phyloP scores from a whole-genome alignment of 2,329 filamentous ascomycete genomes.

The Hymenoscyphus fraxineus region DNA sequence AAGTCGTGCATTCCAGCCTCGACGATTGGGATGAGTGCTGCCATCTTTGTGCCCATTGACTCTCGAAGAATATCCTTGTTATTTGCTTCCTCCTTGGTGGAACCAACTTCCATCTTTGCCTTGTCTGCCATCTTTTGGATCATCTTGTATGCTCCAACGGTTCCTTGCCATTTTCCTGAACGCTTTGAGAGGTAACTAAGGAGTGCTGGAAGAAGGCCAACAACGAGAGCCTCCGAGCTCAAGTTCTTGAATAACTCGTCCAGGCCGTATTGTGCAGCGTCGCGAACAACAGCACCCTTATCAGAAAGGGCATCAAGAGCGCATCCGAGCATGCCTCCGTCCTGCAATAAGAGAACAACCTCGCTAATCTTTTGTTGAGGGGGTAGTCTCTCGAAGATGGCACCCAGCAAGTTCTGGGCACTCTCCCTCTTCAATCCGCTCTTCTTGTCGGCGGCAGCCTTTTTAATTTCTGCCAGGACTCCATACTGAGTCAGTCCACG shows the following conservation, averaged over 20 bases:
- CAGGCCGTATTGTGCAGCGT: constrained; percentile 89
- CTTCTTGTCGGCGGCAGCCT: constrained; percentile 92
- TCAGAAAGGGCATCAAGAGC: constrained; percentile 85
- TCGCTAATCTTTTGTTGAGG: constrained; percentile 73
- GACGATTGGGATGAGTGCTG: constrained; percentile 83
- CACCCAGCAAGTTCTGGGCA: constrained; percentile 90
- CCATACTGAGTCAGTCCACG: constrained; percentile 60
- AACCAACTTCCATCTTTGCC: constrained; percentile 77
- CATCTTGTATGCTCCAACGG: constrained; percentile 78
- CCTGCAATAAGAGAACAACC: constrained; percentile 75
- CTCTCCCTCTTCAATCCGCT: constrained; percentile 79
- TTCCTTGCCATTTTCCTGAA: constrained; percentile 96
- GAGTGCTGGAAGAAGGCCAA: constrained; percentile 75
- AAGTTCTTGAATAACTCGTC: constrained; percentile 81
- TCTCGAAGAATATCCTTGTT: constrained; percentile 89
- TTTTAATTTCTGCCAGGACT: constrained; percentile 60
- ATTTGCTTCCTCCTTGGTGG: constrained; percentile 74
- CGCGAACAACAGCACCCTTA: constrained; percentile 82
- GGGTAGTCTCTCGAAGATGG: constrained; percentile 87
- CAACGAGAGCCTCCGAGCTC: constrained; percentile 76
- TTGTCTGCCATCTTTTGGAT: constrained; percentile 94
- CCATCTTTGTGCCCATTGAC: constrained; percentile 83
- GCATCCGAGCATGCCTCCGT: constrained; percentile 66
- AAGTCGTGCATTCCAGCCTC: constrained; percentile 95
- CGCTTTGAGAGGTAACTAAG: constrained; percentile 72